phyloP scores from a whole-genome alignment of 352 stramenopile genomes.

The Phytophthora litchii region DNA sequence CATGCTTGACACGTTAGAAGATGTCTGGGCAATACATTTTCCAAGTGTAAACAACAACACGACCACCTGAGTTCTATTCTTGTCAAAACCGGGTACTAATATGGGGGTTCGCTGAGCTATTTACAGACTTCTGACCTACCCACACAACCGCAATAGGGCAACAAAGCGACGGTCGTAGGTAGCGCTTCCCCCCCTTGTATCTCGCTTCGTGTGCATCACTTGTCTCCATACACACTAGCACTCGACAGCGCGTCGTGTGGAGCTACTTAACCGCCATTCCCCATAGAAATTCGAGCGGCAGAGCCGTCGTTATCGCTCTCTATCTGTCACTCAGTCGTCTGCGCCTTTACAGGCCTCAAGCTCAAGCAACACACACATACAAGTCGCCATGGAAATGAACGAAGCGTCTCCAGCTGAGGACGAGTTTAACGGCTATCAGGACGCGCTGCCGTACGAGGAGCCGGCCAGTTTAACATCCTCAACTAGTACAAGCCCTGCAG shows the following conservation, averaged over 20 bases:
- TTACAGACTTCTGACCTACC: constrained; percentile 8
- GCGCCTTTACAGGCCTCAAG: constrained; percentile 26
- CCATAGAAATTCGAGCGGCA: constrained; percentile 18
- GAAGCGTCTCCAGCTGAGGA: constrained; percentile 23
- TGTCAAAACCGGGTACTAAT: constrained; percentile 1
- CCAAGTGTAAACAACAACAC: constrained; percentile 30
- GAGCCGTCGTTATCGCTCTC: constrained; percentile 15
- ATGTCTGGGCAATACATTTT: constrained; percentile 25
- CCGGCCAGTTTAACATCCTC: constrained; percentile 42
- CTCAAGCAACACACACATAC: constrained; percentile 4
- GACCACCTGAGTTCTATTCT: constrained; percentile 32
- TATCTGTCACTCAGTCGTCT: constrained; percentile 9
- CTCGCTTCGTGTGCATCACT: constrained; percentile 1
- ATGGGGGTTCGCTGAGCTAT: constrained; percentile 5
- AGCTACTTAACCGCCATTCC: constrained; percentile 6
- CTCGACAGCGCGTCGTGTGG: constrained; percentile 8
- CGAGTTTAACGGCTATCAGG: constrained; percentile 34
- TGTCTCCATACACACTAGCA: constrained; percentile 6
- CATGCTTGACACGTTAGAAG: constrained; percentile 27
- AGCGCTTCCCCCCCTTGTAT: constrained; percentile 22
- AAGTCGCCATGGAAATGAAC: constrained; percentile 29
- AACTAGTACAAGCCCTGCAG: constrained; percentile 42
- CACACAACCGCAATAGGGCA: constrained; percentile 24
- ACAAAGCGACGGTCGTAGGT: constrained; percentile 22
- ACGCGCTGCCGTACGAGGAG: constrained; percentile 34